Base-by-base conservation (phyloP, 371 early-diverging fungal species). In the Vavraia culicis region DNA sequence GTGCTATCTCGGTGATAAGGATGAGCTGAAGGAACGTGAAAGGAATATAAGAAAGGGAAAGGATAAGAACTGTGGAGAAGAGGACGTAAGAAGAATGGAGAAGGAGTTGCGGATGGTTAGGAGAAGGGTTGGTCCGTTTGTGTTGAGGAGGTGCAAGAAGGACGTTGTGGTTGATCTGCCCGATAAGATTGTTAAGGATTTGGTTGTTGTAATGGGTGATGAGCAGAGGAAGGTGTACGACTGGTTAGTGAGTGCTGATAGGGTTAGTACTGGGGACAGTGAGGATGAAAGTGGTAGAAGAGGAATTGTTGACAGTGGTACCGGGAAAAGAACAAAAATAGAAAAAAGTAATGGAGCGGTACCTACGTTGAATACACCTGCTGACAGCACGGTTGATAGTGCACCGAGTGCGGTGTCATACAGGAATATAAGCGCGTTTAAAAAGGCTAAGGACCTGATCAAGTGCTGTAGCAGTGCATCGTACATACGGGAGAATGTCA, bases 121-220 rank as follows among this genome's bases (percentile, higher is more conserved):
- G 67, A 81, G 81, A 47, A 88, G 88, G 62, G 88, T 90, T 1
- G 66, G 91, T 37, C 96, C 99, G 19, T 94, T 94, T 75, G 59
- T 94, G 33, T 62, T 95, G 59, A 76, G 95, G 22, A 76, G 99
- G 45, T 76, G 94, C 72, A 95, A 98, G 68, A 86, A 86, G 65
- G 88, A 94, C 61, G 99, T 99, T 10, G 69, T 93, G 49, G 76
- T 83, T 54, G 95, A 94, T 65, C 66, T 99, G 52, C 99, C 96
- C 27, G 91, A 91, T 19, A 99, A 99, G 72, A 94, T 95, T 57
- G 89, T 94, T 55, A 76, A 80, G 68, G 95, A 94, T 68, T 81
- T 90, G 62, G 83, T 84, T 63, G 88, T 94, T 66, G 86, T 88
- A 48, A 69, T 95, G 27, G 78, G 80, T 49, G 82, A 81, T 65